These are phyloP conservation scores for Solanum etuberosum DNA, from an alignment of 257 asterid species.

Conservation along the genomic window DNA sequence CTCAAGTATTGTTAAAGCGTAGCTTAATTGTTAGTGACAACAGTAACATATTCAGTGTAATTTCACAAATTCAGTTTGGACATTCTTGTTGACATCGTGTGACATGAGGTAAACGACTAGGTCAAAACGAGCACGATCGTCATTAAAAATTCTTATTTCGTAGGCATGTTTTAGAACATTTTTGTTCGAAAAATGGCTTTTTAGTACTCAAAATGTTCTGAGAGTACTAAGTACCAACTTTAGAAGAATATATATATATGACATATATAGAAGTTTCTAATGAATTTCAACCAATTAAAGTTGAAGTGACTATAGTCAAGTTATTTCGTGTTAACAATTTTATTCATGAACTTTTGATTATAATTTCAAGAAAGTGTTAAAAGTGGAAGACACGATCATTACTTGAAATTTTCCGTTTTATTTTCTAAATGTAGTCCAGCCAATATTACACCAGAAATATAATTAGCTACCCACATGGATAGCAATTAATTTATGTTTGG, in stretches of 20 bases:
- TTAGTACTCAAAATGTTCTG: background rate
- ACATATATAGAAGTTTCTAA: background rate
- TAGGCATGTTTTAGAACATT: background rate
- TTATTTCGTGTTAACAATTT: background rate
- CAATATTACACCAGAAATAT: background rate
- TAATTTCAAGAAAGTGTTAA: background rate
- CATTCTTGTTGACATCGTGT: background rate
- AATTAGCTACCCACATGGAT: background rate
- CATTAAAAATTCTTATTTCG: background rate
- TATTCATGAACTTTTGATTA: background rate
- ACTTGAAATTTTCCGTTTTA: background rate
- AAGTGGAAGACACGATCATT: slow-evolving; percentile 1
- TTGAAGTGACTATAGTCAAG: background rate
- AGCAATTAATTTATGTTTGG: background rate
- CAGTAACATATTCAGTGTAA: background rate
- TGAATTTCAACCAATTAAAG: background rate
- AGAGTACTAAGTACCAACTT: background rate
- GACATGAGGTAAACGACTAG: background rate
- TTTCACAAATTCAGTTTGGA: background rate
- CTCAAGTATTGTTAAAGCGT: background rate
- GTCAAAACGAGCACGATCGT: background rate
- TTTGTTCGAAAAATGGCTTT: background rate
- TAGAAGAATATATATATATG: background rate
- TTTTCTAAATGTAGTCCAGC: background rate
- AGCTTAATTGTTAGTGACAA: background rate